Percentiles rank a stretch among this genome's conserved stretches.
phyloP scores from a whole-genome alignment of 805 yeast species.

The Barnettozyma wickerhamii region DNA sequence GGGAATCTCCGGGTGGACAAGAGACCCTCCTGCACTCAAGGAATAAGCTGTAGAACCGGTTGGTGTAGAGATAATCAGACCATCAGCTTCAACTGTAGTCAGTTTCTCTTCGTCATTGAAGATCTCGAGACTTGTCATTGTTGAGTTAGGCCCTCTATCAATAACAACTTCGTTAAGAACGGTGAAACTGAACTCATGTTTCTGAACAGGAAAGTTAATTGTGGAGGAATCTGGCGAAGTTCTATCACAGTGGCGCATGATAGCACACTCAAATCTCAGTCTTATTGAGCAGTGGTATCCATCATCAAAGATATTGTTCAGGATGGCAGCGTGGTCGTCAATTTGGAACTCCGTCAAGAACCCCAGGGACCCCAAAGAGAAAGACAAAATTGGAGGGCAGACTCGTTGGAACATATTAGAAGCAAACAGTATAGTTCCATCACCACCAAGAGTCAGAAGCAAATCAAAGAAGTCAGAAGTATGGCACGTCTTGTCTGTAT shows the following conservation, averaged over 20 bases:
- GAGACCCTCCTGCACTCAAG: conserved; percentile 49
- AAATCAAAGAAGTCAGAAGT: conserved; percentile 44
- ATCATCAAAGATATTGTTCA: conserved; percentile 33
- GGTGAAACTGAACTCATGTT: conserved; percentile 22
- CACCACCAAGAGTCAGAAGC: conserved; percentile 65
- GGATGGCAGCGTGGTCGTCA: conserved; percentile 30
- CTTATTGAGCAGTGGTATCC: conserved; percentile 46
- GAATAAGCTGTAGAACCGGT: conserved; percentile 63
- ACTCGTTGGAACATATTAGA: conserved; percentile 53
- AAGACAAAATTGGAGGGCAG: conserved; percentile 65
- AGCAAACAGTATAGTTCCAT: conserved; percentile 65
- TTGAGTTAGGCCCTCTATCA: conserved; percentile 49
- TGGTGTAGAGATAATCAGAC: conserved; percentile 60
- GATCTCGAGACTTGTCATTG: conserved; percentile 46
- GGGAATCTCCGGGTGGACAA: conserved; percentile 50
- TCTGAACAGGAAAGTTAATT: conserved; percentile 9
- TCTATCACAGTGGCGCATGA: conserved; percentile 30
- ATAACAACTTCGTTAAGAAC: conserved; percentile 49
- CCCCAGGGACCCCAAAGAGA: conserved; percentile 64
- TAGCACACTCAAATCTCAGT: conserved; percentile 47
- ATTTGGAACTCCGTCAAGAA: conserved; percentile 55
- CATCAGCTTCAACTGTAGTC: conserved; percentile 66
- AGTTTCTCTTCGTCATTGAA: conserved; percentile 44
- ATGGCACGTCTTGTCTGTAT: conserved; percentile 21
- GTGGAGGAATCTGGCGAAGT: conserved; percentile 11